Evolutionary conservation across 352 stramenopile genomes (phyloP).

Genomic region (Pythium plurisporium): DNA sequence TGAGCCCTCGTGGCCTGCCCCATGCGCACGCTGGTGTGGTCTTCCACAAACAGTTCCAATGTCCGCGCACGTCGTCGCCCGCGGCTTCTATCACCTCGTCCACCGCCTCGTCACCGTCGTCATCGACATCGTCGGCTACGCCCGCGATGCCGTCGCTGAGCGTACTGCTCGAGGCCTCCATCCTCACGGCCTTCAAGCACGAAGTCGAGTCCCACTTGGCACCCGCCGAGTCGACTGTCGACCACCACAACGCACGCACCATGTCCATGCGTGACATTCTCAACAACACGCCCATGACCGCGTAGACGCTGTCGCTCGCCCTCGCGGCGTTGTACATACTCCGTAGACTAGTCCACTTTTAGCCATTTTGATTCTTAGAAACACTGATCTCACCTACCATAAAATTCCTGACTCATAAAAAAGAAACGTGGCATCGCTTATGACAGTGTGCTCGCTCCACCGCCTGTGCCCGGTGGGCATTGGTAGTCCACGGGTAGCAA

Average conservation of each 20-base stretch:
- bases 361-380: not conserved
- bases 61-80: not conserved
- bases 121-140: conserved; percentile 28
- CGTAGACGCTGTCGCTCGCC: conserved; percentile 3
- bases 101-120: conserved; percentile 1
- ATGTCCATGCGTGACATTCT: conserved; percentile 81
- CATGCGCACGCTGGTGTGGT: not conserved
- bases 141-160: conserved; percentile 48
- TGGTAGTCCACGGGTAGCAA: conserved; percentile 74
- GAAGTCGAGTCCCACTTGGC: conserved; percentile 24
- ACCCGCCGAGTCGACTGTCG: conserved; percentile 5
- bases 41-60: conserved; percentile 9
- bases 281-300: conserved; percentile 46
- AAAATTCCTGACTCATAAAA: not conserved
- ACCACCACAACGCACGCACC: conserved; percentile 21
- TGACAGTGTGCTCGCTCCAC: conserved; percentile 56
- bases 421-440: conserved; percentile 21
- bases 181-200: conserved; percentile 61
- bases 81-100: not conserved
- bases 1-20: conserved; percentile 7
- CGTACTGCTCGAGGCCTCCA: conserved; percentile 65
- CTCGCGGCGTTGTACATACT: conserved; percentile 7
- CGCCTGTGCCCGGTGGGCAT: conserved; percentile 76
- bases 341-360: conserved; percentile 1
- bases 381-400: not conserved